Conservation (phyloP, 352 stramenopile genomes). For the Thraustotheca clavata region DNA sequence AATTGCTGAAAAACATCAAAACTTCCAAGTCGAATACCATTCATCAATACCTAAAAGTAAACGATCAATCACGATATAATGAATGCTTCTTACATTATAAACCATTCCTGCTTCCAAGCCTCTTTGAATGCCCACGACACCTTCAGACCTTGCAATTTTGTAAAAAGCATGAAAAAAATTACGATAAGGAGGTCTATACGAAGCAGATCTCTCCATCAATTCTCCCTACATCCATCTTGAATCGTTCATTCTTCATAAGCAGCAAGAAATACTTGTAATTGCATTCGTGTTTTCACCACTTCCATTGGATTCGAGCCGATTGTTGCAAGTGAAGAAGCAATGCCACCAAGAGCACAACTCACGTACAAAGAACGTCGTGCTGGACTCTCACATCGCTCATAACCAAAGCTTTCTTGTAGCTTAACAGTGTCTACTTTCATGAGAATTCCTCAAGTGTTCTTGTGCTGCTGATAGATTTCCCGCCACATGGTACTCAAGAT, state of each 20-base stretch:
- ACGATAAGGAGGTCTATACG: conserved; percentile 48
- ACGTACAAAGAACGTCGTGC: not conserved
- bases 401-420: no score
- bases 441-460: no score
- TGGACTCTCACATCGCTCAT: no score
- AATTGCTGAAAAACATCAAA: conserved; percentile 72
- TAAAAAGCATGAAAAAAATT: conserved; percentile 83
- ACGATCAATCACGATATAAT: not conserved
- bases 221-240: conserved; percentile 35
- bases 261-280: conserved; percentile 35
- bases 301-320: conserved; percentile 83
- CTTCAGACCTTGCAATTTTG: conserved; percentile 68
- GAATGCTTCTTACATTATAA: conserved; percentile 42
- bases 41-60: conserved; percentile 52
- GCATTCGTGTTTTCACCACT: conserved; percentile 85
- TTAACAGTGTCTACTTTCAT: no score
- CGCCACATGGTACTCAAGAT: no score
- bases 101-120: conserved; percentile 64
- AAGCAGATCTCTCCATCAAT: conserved; percentile 30
- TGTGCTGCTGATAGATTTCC: no score
- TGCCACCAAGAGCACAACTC: conserved; percentile 22
- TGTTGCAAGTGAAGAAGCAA: conserved; percentile 30
- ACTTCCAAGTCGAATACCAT: conserved; percentile 60
- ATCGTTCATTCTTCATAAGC: not conserved
- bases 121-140: conserved; percentile 64